Percentiles rank a stretch among this genome's conserved stretches.
Conservation (phyloP, 768 basidiomycete species). For the Dentipellis sp. region DNA sequence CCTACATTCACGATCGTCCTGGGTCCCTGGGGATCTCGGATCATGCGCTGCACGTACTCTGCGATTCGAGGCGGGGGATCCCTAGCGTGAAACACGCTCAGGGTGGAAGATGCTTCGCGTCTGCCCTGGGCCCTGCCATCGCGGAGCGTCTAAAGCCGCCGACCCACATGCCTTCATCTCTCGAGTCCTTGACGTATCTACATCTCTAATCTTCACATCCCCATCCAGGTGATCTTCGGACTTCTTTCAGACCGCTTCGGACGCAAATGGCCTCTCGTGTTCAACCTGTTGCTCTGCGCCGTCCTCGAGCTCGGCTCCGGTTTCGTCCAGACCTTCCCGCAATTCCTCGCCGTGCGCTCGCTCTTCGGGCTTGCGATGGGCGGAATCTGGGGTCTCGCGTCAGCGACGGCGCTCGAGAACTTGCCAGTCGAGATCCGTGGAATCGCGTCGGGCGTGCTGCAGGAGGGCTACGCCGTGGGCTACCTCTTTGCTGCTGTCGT, state of each 20-base stretch:
- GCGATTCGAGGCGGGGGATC: neutral
- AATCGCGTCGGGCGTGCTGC: constrained; percentile 74
- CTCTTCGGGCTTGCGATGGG: constrained; percentile 88
- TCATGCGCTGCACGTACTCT: neutral
- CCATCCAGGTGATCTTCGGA: constrained; percentile 56
- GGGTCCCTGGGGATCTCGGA: neutral
- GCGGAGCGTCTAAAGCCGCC: neutral
- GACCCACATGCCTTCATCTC: neutral
- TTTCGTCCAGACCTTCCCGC: constrained; percentile 65
- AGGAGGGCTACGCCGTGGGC: constrained; percentile 85
- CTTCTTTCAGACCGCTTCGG: constrained; percentile 84
- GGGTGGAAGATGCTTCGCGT: neutral
- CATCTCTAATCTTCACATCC: neutral
- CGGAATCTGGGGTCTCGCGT: constrained; percentile 80
- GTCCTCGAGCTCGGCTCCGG: constrained; percentile 72
- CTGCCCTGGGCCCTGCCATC: neutral
- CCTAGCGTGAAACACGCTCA: neutral
- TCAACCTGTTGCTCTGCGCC: constrained; percentile 63
- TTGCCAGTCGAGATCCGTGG: constrained; percentile 84
- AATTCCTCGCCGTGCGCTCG: constrained; percentile 77
- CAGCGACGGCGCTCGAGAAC: constrained; percentile 81
- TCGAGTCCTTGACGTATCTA: neutral
- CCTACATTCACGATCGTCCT: neutral
- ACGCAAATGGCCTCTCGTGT: constrained; percentile 86
- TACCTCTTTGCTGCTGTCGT: constrained; percentile 80